Evolutionary conservation across 768 basidiomycete genomes (phyloP), one percentile per base, ranked within the genome.

Genomic region (Scleroderma bovista): DNA sequence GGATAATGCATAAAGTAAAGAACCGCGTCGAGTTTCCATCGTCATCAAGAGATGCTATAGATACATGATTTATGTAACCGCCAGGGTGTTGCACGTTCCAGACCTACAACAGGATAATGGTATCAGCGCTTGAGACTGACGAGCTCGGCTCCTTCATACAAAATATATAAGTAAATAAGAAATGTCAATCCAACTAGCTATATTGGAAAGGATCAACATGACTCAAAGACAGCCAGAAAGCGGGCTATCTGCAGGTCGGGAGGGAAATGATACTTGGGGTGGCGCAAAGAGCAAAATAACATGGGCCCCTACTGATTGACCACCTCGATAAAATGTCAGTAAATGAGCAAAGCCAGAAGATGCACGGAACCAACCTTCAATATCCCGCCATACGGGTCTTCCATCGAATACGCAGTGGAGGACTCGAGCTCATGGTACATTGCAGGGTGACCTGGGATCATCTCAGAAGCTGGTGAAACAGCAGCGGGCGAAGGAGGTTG

Each of bases 171-270:
- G 39, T 49, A 22, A 42, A 39, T 32, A 26, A 54, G 49, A 52
- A 48, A 37, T 11, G 44, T 43, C 55, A 17, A 42, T n/a, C n/a
- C 61, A 52, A 58, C 64, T 46, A 41, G 53, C 47, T 54, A 47
- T 46, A 47, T 44, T 42, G 32, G 11, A 41, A 39, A 29, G 32
- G 2, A 16, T 40, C 4, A 52, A 16, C 31, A 42, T 22, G 32
- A 19, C 17, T 37, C 52, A 42, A 19, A 47, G 20, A 41, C 48
- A 43, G 33, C n/a, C 44, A 42, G 42, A 33, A 46, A 54, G 19
- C 33, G 24, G 37, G 17, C 19, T 15, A 6, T 22, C 50, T 17
- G 26, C 20, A 55, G 39, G 34, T 41, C 22, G 23, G 15, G 26
- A 17, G 26, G 24, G 24, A 15, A 15, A 26, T 26, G 41, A 12